Evolutionary conservation across 163 green algal genomes (phyloP), one percentile per base, ranked within the genome.

Genomic region (Coccomyxa subellipsoidea): DNA sequence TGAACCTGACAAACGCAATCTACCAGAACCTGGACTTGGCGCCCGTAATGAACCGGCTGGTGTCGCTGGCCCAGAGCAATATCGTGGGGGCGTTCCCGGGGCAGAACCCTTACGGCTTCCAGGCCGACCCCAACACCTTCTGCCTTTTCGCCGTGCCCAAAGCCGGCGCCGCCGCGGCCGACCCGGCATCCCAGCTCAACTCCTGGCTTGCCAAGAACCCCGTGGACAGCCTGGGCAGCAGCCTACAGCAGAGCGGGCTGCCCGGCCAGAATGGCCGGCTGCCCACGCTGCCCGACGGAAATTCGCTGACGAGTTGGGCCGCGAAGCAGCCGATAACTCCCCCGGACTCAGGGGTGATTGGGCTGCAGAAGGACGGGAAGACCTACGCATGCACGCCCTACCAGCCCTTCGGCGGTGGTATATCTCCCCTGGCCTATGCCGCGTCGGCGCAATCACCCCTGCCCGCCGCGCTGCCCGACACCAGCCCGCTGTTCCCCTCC

Each of bases 71-170:
- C 5, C 38, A 66, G 37, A 69, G n/a, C 15, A 80, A 80, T 29
- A 66, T 80, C 21, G 31, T 80, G 29, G 76, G 76, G 8, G 38
- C 38, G 3, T 80, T 59, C 29, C 76, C 76, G 2, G 76, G 76
- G 15, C 1, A 2, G 18, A 80, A 80, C 76, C 76, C 76, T 27
- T 80, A 54, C 36, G 76, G 76, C 29, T 80, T 80, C 76, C 38
- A 80, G 38, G 38, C 39, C 76, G 76, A 80, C 39, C 38, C 38
- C 10, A 80, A 69, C 38, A 80, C n/a, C 29, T 80, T 80, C 76
- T 80, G 76, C 38, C 76, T 80, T 6, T 80, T 80, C 7, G 76
- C 76, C 0, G 76, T 80, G 25, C 76, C 76, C 1, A 73, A 73
- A 23, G 27, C 31, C 66, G 66, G 59, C 59, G 23, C 18, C 47